Base-by-base conservation (phyloP, 1,284 basidiomycete species). In the Malassezia equina region DNA sequence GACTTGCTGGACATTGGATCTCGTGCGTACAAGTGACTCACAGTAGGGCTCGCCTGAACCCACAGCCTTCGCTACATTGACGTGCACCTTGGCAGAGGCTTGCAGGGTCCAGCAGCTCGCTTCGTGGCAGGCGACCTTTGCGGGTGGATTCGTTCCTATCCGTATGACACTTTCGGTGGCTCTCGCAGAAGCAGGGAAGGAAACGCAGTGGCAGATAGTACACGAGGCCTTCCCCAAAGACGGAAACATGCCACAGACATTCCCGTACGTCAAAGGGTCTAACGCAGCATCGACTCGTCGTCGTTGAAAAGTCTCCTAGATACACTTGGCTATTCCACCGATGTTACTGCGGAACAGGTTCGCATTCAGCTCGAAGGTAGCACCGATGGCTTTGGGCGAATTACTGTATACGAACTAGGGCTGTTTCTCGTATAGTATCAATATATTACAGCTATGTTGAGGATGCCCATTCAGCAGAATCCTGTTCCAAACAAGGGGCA, bases 321-420 rank as follows among this genome's bases (percentile, higher is more conserved):
- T 3, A 19, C 17, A 4, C 36, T 21, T 19, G 36, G 19, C 2
- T 39, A 39, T 39, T 19, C 36, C 19, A 9, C 2, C 5, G 19
- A 39, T n/a, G 19, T 21, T 11, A 21, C 19, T 8, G 21, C 36
- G 11, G 36, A 39, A 3, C 36, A 39, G 36, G 36, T 39, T 8
- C 36, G 36, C 36, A 39, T 48, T 23, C 50, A 44, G 13, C 19
- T 57, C 21, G 55, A 52, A 4, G 55, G 55, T 12, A 57, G 55
- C n/a, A 57, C 55, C 15, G 55, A 57, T 43, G 49, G 44, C 15
- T 57, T 52, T 36, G 55, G 55, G 3, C 55, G 55, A 7, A 21
- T 57, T 4, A 34, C 42, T 7, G 31, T 57, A 8, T 57, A 57
- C 23, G 27, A 52, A 9, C 25, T 52, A 6, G 42, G 27, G 23